Conservation (phyloP, 148 eudicot genomes). For the Linanthus parryae region DNA sequence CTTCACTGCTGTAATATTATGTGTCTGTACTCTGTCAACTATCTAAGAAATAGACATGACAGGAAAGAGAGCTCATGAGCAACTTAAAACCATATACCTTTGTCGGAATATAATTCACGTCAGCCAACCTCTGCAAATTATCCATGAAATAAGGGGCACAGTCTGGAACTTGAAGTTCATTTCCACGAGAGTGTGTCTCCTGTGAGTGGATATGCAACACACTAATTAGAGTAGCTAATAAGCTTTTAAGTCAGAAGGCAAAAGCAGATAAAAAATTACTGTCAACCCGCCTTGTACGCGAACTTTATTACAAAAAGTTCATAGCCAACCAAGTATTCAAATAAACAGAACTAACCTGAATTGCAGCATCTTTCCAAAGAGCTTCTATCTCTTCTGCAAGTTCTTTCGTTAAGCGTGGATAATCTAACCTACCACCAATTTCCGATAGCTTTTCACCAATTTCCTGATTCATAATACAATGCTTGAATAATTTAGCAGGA, state of each 20-base stretch:
- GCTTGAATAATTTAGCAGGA: not conserved
- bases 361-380: conserved; percentile 85
- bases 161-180: conserved; percentile 91
- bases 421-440: conserved; percentile 76
- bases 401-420: conserved; percentile 66
- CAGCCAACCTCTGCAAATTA: conserved; percentile 72
- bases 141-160: conserved; percentile 83
- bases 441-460: conserved; percentile 79
- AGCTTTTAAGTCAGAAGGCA: not conserved
- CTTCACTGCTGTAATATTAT: too few species aligned
- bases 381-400: conserved; percentile 65
- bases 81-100: conserved; percentile 44
- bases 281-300: too few species aligned
- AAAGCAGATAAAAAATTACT: too few species aligned
- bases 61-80: not conserved
- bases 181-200: conserved; percentile 79
- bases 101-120: conserved; percentile 66
- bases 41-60: not conserved
- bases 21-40: not conserved
- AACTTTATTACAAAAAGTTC: not conserved
- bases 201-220: conserved; percentile 19
- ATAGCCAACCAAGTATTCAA: not conserved
- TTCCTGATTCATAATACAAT: conserved; percentile 37
- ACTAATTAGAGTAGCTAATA: not conserved
- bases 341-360: conserved; percentile 54